Evolutionary conservation across 768 basidiomycete genomes (phyloP), one percentile per base, ranked within the genome.

Genomic region (Podaxis sp.): DNA sequence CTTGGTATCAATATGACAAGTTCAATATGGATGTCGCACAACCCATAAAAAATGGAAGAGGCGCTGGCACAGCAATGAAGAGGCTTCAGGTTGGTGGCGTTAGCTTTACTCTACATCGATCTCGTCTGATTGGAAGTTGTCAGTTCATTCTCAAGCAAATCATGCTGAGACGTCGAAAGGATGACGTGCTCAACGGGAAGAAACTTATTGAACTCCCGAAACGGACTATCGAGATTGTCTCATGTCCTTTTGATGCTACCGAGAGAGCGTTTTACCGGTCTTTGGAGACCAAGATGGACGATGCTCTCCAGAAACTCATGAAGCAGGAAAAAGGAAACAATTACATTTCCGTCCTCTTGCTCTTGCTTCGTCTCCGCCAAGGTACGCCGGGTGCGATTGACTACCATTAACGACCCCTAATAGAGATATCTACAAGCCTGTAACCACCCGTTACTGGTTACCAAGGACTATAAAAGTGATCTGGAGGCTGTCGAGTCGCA

Each of bases 141-240:
- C 66, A 93, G 85, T 84, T 90, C 38, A 86, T 98, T 2, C 76
- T 98, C 13, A 86, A 88, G 64, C 82, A 89, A 11, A 79, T 95
- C 63, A 96, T 98, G 95, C 83, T 98, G 32, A 82, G 96, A 4
- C 86, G 97, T 3, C 87, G 81, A 2, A 99, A 98, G 73, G 81
- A 81, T 38, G 83, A 87, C 54, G 66, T 74, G 0, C 63, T 90
- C 16, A 88, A 95, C 59, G 96, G 96, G 4, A 90, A 93, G 67
- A 84, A 85, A 0, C 77, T 98, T 18, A 79, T 98, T 42, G 80
- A 89, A 14, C 82, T 99, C 0, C 97, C 97, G 0, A 82, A 79
- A 13, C 84, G 94, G 3, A 80, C 70, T 1, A 79, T 99, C 32
- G 74, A 89, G 9, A 73, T 94, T 37, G 77, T 96, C 0, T 79